phyloP scores from a whole-genome alignment of 768 basidiomycete species.

The Boletus coccyginus region DNA sequence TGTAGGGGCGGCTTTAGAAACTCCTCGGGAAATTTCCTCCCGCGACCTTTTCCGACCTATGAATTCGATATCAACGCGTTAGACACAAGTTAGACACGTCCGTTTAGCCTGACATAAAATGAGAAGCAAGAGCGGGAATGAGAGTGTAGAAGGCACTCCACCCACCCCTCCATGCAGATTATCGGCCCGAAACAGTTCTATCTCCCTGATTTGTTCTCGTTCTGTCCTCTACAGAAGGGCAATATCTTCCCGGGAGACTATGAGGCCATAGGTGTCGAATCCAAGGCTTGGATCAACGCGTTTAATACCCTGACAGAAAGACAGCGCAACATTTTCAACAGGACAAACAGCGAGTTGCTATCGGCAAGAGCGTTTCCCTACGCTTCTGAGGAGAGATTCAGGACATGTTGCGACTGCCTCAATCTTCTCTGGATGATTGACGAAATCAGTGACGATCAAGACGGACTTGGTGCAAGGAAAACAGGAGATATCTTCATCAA shows the following conservation, averaged over 20 bases:
- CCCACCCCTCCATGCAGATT: neutral
- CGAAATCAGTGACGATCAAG: conserved; percentile 67
- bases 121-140: neutral
- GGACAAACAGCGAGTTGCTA: conserved; percentile 59
- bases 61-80: conserved; percentile 1
- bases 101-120: conserved; percentile 8
- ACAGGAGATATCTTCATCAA: conserved; percentile 53
- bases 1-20: neutral
- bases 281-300: conserved; percentile 60
- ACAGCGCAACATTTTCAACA: conserved; percentile 54
- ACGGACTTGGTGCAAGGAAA: conserved; percentile 48
- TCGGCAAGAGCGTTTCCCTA: conserved; percentile 62
- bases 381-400: conserved; percentile 53
- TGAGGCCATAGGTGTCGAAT: conserved; percentile 51
- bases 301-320: conserved; percentile 57
- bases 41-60: neutral
- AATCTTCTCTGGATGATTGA: conserved; percentile 64
- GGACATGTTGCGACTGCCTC: conserved; percentile 62
- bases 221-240: conserved; percentile 44
- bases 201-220: conserved; percentile 55
- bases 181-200: conserved; percentile 34
- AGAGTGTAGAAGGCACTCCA: neutral
- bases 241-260: conserved; percentile 54
- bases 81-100: conserved; percentile 3
- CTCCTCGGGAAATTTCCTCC: conserved; percentile 6